Evolutionary conservation across 148 eudicot species (phyloP).

Genomic region (Tetragonia tetragonoides): DNA sequence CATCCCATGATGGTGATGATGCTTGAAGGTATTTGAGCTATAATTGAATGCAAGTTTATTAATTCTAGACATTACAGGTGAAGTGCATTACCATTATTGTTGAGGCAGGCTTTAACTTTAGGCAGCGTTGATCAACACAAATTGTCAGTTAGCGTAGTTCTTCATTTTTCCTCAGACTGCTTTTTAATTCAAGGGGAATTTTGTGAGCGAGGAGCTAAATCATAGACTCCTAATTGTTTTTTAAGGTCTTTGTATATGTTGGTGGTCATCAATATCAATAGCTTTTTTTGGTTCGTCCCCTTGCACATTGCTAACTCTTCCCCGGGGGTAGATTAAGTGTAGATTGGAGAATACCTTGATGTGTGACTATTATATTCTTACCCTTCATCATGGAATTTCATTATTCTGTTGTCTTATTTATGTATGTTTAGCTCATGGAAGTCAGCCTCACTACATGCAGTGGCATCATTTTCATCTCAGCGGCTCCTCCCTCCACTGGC

Average conservation of each 20-base stretch:
- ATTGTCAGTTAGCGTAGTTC: conserved; percentile 13
- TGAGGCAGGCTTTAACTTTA: conserved; percentile 12
- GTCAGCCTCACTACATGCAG: no score
- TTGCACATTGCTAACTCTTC: not conserved
- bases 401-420: not conserved
- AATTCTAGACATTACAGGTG: conserved; percentile 1
- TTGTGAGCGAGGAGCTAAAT: conserved; percentile 22
- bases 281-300: not conserved
- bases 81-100: not conserved
- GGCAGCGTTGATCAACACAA: conserved; percentile 1
- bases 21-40: conserved; percentile 18
- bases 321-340: not conserved
- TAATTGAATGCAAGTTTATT: not conserved
- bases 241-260: conserved; percentile 18
- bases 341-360: not conserved
- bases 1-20: conserved; percentile 30
- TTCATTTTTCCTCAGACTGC: not conserved
- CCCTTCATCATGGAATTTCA: not conserved
- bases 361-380: not conserved
- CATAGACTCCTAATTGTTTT: not conserved
- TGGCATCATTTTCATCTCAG: no score
- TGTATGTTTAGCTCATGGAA: no score
- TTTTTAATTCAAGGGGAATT: conserved; percentile 15
- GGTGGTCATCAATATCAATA: conserved; percentile 4
- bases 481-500: no score